Percentiles rank a stretch among this genome's conserved stretches.
Evolutionary conservation across 495 filamentous ascomycete species (phyloP).

Genomic region (Podospora pseudopauciseta): DNA sequence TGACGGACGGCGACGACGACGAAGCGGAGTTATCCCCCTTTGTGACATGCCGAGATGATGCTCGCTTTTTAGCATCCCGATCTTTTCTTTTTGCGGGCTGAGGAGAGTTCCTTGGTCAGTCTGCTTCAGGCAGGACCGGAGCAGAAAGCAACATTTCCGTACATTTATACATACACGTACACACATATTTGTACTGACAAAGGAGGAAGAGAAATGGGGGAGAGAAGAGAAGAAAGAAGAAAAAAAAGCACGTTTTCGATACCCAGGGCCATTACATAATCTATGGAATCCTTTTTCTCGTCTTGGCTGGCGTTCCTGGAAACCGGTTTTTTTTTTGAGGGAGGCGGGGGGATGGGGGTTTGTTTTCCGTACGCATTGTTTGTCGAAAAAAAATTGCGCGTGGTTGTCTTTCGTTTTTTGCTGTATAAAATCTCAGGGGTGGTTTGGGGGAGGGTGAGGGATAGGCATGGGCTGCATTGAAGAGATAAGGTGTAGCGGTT

Average conservation of each 20-base stretch:
- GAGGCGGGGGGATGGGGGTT: background rate
- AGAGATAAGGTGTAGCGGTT: background rate
- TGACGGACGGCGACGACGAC: background rate
- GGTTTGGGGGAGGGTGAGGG: background rate
- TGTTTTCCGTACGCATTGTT: background rate
- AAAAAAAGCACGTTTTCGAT: background rate
- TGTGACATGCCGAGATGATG: background rate
- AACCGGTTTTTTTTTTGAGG: background rate
- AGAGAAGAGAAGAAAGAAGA: background rate
- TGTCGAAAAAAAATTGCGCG: background rate
- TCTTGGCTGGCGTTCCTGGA: background rate
- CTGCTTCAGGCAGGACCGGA: constrained; percentile 10
- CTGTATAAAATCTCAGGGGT: background rate
- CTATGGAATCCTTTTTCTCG: background rate
- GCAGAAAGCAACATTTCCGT: background rate
- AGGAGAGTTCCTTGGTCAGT: background rate
- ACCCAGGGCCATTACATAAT: constrained; percentile 7
- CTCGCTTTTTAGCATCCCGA: background rate
- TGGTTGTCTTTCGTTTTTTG: background rate
- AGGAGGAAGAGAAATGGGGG: background rate
- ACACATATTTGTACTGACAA: background rate
- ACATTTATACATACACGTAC: background rate
- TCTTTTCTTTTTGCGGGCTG: background rate
- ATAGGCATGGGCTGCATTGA: background rate
- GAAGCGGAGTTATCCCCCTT: background rate